Base-by-base conservation (phyloP, 768 basidiomycete genomes). In the Leccinum barrowsii region DNA sequence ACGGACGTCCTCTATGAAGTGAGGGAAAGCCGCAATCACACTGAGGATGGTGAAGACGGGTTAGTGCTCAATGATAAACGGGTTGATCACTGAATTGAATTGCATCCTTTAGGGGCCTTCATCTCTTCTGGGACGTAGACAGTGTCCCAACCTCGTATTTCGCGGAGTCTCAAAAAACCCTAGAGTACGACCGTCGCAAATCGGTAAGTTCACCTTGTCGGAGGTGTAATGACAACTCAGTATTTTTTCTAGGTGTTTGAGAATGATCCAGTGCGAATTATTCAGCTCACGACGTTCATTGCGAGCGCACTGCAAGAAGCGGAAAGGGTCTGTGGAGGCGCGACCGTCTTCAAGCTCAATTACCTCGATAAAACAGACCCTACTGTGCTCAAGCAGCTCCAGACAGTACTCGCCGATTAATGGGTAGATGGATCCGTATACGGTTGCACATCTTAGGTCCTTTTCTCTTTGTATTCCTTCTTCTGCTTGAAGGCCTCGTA, bases 1-100 rank as follows among this genome's bases (percentile, higher is more conserved):
- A 75, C 89, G 40, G 93, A 94, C 61, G 93, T 94, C 5, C 85
- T 95, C 54, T 89, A 87, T 13, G 92, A 94, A 69, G 79, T 94
- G 52, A 89, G 86, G 66, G 94, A 95, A 72, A 84, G 84, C 7
- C 75, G 78, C 62, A 75, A 67, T 26, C 67, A 69, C 22, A 64
- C 66, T 1, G 70, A 72, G 17, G 68, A 74, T 50, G 76, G 76
- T 17, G 75, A 75, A 59, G 71, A 70, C n/a, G 67, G 67, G 78
- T 75, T 42, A 63, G 67, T 70, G 24, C 35, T 28, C 10, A 15
- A 22, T 7, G 26, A 34, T 4, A 22, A 21, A 7, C 1, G 19
- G 2, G 4, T 32, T 55, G 11, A 8, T 26, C 42, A 4, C 50
- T 37, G 47, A 34, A 57, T 40, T n/a, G n/a, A 15, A 44, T 24